Base-by-base conservation (phyloP, 805 yeast genomes). In the Hanseniaspora guilliermondii region DNA sequence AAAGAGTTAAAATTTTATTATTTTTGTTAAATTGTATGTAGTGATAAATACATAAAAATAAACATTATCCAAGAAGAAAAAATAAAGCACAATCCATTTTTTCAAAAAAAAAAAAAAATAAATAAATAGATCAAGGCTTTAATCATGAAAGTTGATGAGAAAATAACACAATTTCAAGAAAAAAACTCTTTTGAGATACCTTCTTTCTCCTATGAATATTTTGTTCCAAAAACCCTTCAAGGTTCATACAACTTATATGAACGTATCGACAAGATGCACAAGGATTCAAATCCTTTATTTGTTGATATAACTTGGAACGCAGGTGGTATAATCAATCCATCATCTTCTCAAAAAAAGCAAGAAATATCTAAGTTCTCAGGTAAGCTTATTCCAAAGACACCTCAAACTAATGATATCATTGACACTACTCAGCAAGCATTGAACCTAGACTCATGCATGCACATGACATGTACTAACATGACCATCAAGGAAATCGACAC, bases 291-390 rank as follows among this genome's bases (percentile, higher is more conserved):
- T 59, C 98, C 98, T 1, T 80, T 85, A 59, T 93, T 93, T 68
- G 82, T 93, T 56, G 98, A 93, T 65, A 85, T 93, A 59, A 93
- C 98, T 0, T 93, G 98, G 98, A 91, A 91, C 64, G 98, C 98
- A 3, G 98, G 98, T 40, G 97, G 97, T 6, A 76, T 94, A 47
- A 49, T 44, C 11, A 27, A 40, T 7, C 46, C 50, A 2, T 42
- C 47, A 7, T 37, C 44, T 16, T 45, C 53, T 19, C 30, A 36
- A 22, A 35, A 35, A 5, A 40, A 40, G 22, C 39, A 36, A 19
- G 48, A 41, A n/a, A 53, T 48, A 4, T 47, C 48, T 6, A 40
- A 48, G 32, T 53, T 48, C 48, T 54, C 56, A 6, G 53, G 48
- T 4, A 53, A 53, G 32, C 36, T 52, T 17, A 47, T 47, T 6